Evolutionary conservation across 352 stramenopile genomes (phyloP).

Genomic region (Globisporangium nodosum): DNA sequence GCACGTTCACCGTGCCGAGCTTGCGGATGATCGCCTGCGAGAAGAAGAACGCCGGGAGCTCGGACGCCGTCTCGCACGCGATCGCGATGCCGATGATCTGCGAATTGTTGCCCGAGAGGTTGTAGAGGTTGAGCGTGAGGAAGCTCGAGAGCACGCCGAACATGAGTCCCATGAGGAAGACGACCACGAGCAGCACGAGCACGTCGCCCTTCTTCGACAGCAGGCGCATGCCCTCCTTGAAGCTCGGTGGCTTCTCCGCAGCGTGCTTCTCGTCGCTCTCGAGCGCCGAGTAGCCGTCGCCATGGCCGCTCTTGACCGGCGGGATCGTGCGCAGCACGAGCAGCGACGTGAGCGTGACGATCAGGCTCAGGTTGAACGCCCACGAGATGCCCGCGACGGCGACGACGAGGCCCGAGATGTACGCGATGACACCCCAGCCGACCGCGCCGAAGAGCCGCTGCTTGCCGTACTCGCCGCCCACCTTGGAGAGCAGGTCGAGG

Average conservation of each 20-base stretch:
- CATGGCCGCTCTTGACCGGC: constrained; percentile 28
- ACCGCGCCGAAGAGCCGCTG: constrained; percentile 75
- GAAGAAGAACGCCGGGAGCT: constrained; percentile 81
- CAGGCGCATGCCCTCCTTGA: constrained; percentile 32
- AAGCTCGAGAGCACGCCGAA: constrained; percentile 81
- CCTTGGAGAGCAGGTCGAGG: constrained; percentile 53
- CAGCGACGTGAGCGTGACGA: constrained; percentile 44
- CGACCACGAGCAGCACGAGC: constrained; percentile 59
- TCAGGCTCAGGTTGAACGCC: constrained; percentile 70
- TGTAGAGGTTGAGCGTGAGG: constrained; percentile 79
- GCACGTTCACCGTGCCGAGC: constrained; percentile 66
- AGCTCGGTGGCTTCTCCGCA: constrained; percentile 22
- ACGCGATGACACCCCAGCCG: constrained; percentile 57
- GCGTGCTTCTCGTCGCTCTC: constrained; percentile 12
- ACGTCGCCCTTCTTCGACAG: constrained; percentile 49
- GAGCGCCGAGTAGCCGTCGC: constrained; percentile 17
- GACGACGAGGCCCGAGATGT: constrained; percentile 65
- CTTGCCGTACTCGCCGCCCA: constrained; percentile 79
- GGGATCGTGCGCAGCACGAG: constrained; percentile 62
- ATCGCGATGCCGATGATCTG: constrained; percentile 80
- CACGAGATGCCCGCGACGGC: constrained; percentile 53
- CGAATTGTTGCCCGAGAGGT: constrained; percentile 59
- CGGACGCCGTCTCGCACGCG: constrained; percentile 72
- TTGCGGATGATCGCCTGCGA: constrained; percentile 60
- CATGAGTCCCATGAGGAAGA: constrained; percentile 80